Evolutionary conservation across 148 eudicot species (phyloP).

Genomic region (Vaccinium macrocarpon): DNA sequence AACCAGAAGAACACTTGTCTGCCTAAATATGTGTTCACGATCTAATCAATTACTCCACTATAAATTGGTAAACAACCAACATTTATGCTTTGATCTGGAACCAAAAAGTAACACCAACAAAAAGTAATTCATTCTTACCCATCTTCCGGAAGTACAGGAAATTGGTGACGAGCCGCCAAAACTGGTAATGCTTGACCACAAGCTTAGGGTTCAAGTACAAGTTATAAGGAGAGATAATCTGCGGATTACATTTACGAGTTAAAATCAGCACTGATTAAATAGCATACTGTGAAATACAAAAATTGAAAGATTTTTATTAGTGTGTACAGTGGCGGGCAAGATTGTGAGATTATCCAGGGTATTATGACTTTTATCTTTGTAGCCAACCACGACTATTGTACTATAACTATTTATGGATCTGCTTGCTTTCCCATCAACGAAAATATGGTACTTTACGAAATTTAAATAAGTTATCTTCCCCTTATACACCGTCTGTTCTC

Average conservation of each 20-base stretch:
- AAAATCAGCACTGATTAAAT: conserved; percentile 6
- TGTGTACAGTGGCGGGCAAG: background rate
- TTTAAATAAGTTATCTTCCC: background rate
- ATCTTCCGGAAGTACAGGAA: conserved; percentile 94
- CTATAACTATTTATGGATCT: background rate
- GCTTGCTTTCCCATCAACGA: background rate
- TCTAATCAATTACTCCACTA: too few species aligned
- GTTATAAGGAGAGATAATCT: conserved; percentile 90
- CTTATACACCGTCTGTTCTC: background rate
- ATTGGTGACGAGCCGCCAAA: conserved; percentile 93
- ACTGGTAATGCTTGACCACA: conserved; percentile 86
- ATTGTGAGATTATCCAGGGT: background rate
- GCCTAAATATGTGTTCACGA: too few species aligned
- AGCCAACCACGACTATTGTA: background rate
- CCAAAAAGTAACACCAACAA: background rate
- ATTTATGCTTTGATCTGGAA: background rate
- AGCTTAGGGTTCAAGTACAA: conserved; percentile 83
- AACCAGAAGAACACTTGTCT: background rate
- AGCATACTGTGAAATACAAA: background rate
- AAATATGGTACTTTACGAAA: background rate
- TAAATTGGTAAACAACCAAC: background rate
- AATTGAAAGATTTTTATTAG: background rate
- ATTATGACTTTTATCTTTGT: background rate
- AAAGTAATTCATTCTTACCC: conserved; percentile 49
- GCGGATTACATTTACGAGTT: conserved; percentile 26